phyloP scores from a whole-genome alignment of 768 basidiomycete species.

The Rhizopogon rudus region DNA sequence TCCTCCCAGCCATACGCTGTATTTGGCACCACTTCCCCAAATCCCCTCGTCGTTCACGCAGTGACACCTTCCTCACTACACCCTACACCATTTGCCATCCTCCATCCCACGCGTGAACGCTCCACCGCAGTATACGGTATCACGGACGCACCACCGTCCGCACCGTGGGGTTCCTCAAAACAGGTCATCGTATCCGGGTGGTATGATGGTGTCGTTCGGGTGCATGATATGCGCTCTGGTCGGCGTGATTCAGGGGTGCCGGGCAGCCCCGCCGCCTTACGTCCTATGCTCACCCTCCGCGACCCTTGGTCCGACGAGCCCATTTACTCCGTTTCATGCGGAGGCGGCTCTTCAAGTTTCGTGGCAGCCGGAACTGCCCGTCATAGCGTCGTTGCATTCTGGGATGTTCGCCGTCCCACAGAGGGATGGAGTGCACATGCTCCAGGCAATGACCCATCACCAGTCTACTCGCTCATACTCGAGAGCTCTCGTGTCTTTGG shows the following conservation, averaged over 20 bases:
- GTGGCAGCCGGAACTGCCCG: constrained; percentile 75
- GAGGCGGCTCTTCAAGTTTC: constrained; percentile 62
- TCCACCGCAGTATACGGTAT: constrained; percentile 72
- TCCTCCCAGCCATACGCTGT: constrained; percentile 56
- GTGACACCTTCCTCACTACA: constrained; percentile 46
- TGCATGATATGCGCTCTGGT: constrained; percentile 63
- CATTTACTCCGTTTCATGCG: constrained; percentile 71
- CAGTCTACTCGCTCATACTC: constrained; percentile 68
- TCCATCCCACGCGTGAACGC: constrained; percentile 33
- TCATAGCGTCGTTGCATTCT: constrained; percentile 75
- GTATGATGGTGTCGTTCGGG: constrained; percentile 71
- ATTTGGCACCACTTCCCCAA: constrained; percentile 53
- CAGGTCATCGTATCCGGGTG: constrained; percentile 75
- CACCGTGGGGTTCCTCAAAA: constrained; percentile 67
- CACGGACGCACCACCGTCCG: constrained; percentile 51
- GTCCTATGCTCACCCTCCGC: constrained; percentile 53
- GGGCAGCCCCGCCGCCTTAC: constrained; percentile 32
- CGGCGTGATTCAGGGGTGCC: constrained; percentile 16
- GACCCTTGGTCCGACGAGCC: constrained; percentile 72
- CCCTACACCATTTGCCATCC: constrained; percentile 40
- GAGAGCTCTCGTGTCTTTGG: constrained; percentile 81
- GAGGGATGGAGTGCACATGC: constrained; percentile 76
- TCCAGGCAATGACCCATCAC: constrained; percentile 74
- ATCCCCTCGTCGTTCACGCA: constrained; percentile 53
- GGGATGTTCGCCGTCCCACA: constrained; percentile 65